Evolutionary conservation across 2,329 filamentous ascomycete genomes (phyloP), one percentile per base, ranked within the genome.

Genomic region (Juglanconis juglandina): DNA sequence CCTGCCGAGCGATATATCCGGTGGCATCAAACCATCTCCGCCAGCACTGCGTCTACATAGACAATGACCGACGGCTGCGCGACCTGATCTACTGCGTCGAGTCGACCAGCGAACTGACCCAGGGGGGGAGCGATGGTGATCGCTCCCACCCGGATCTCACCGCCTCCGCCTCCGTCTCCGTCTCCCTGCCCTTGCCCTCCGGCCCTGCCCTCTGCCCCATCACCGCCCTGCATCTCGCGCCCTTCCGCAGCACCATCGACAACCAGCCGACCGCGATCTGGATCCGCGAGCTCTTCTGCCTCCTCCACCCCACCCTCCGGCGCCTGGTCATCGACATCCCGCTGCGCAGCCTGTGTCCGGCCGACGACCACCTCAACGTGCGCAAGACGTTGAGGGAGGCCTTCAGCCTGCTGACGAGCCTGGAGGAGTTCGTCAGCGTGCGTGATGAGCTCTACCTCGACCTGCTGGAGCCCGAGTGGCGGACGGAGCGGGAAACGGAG

Each of bases 361-460:
- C 74, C 32, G 72, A 79, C 35, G 78, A 81, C 58, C 73, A 75
- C 59, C 66, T 76, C 68, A 68, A 67, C 59, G 70, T 78, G 49
- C 71, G 73, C 44, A 71, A 67, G 34, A 75, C 73, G 4, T 72
- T 83, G 7, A 73, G 75, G 10, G 72, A 77, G n/a, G 80, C 77
- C 0, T 80, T 83, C 59, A 67, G 71, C 64, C 67, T 72, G 50
- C 73, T 83, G 0, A 68, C 72, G 44, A 68, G 65, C 37, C 69
- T 83, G 8, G 76, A 82, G 59, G 78, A 82, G 64, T 79, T 83
- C 58, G 75, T 77, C 47, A 79, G 76, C 65, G 70, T 80, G 24
- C 73, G 72, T 7, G 78, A 81, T 53, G 80, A 81, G 62, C 73
- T 80, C 5, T 72, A 70, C n/a, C 65, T 81, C 58, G 70, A 69